Base-by-base conservation (phyloP, 192 early-diverging fungal genomes). In the Phlyctochytrium arcticum region DNA sequence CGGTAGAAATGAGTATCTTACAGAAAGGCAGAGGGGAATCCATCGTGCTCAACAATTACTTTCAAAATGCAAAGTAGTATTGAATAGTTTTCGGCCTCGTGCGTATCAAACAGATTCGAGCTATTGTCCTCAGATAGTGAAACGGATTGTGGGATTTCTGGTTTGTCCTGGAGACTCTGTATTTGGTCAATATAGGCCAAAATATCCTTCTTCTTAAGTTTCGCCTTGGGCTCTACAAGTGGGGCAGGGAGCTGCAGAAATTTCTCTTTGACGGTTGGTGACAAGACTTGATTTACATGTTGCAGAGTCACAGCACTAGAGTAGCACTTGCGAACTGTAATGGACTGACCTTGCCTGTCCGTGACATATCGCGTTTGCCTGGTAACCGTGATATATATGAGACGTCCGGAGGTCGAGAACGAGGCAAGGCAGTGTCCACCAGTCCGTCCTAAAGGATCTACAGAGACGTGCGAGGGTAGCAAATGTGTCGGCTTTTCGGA, bases 131-230 rank as follows among this genome's bases (percentile, higher is more conserved):
- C 26, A 34, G 75, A 70, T 8, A 59, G 51, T 36, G 51, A 70
- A 21, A 50, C 67, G 10, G 34, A 27, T 7, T 56, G 10, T 9
- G 21, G 46, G 30, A 49, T 27, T n/a, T 27, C 3, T 8, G 36
- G 23, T 8, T 47, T 64, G 3, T 44, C 56, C 48, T 27, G 34
- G 39, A 31, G 49, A 44, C 51, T n/a, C 44, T 67, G 27, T 53
- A 51, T 44, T 9, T 69, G 54, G 9, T 76, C 74, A 3, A 36
- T 37, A 39, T 74, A 12, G 39, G 55, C 71, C 21, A 72, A 24
- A 5, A 80, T 69, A 42, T 80, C 78, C 67, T 80, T 80, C 69
- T 77, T 77, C 65, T 76, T 76, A 12, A 60, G 23, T 44, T 72
- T 71, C 7, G 21, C 50, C 49, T 60, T 69, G 10, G 42, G 31